Base-by-base conservation (phyloP, 495 filamentous ascomycete genomes). In the Immersiella caudata region DNA sequence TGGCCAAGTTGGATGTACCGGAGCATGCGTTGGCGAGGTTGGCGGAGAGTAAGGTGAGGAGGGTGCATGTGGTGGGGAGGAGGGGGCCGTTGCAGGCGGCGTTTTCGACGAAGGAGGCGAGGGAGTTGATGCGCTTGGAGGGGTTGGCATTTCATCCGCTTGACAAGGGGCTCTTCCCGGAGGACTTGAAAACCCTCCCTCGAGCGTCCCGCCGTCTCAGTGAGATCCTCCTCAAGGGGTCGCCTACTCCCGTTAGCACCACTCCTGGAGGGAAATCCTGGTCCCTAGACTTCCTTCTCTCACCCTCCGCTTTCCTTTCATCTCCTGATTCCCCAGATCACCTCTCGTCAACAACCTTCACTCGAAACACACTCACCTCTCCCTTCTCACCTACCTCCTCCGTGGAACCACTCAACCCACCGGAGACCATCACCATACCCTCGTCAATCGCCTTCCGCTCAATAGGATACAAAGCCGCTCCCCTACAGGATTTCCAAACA, bases 101-200 rank as follows among this genome's bases (percentile, higher is more conserved):
- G 0, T 98, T 97, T 74, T 97, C 96, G 0, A 94, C 96, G 68
- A 98, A 96, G 76, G 95, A 99, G 76, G 77, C 92, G 1, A 88
- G 95, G 4, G 95, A 98, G 74, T 81, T 97, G 0, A 86, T 97
- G 70, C 89, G 91, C 40, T 82, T 98, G n/a, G 86, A 87, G 1
- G 76, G 75, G 0, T 90, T 96, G 3, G 82, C 82, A 21, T 95
- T 97, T 69, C 86, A 89, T 50, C 86, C 89, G 8, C 81, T 94
- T 27, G 85, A 90, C 60, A 72, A 78, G 25, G 79, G 85, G 5
- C 79, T 96, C 0, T 79, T 93, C 27, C 89, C 93, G 14, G 80
- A 83, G 6, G 84, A 89, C 57, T 78, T 88, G 21, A 79, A 85
- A 1, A 84, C 79, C 18, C 84, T 99, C 5, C 89, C 91, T 0